phyloP scores from a whole-genome alignment of 1,284 basidiomycete genomes.

The Chalciporus piperatoides region DNA sequence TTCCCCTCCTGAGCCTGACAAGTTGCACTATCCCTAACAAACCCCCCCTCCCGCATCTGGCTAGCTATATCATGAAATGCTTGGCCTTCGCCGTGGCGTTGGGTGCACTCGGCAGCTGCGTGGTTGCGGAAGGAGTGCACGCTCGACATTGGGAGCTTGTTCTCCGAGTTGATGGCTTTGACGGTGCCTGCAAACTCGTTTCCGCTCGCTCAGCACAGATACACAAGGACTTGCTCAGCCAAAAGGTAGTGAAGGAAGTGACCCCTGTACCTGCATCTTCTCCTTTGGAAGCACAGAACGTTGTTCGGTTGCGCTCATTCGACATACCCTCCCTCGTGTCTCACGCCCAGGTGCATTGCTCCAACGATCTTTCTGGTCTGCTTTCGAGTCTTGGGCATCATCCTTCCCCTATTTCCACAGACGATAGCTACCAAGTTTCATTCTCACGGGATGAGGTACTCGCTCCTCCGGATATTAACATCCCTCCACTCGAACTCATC shows the following conservation, averaged over 20 bases:
- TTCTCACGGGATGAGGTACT: conserved; percentile 8
- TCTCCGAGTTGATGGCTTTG: conserved; percentile 15
- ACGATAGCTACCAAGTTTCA: conserved; percentile 8
- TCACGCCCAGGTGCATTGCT: conserved; percentile 25
- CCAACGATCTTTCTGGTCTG: conserved; percentile 20
- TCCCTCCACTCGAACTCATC: conserved; percentile 51
- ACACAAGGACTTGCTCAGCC: conserved; percentile 20
- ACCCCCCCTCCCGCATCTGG: neutral
- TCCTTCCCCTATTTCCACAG: neutral
- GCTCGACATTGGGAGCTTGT: conserved; percentile 25
- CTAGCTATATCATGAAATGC: conserved; percentile 14
- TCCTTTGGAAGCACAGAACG: conserved; percentile 2
- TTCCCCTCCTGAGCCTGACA: neutral
- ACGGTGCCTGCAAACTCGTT: conserved; percentile 17
- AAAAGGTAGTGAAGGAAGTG: conserved; percentile 13
- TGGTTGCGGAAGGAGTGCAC: conserved; percentile 1
- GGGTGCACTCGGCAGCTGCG: conserved; percentile 1
- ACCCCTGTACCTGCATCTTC: conserved; percentile 13
- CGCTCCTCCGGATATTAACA: conserved; percentile 4
- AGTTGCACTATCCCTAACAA: neutral
- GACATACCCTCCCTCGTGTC: conserved; percentile 16
- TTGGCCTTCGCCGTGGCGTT: conserved; percentile 1
- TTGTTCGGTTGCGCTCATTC: conserved; percentile 24
- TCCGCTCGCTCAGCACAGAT: conserved; percentile 20
- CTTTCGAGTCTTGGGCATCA: neutral